Percentiles rank a stretch among this genome's conserved stretches.
Evolutionary conservation across 345 rosid genomes (phyloP).

Genomic region (Ceriops decandra): DNA sequence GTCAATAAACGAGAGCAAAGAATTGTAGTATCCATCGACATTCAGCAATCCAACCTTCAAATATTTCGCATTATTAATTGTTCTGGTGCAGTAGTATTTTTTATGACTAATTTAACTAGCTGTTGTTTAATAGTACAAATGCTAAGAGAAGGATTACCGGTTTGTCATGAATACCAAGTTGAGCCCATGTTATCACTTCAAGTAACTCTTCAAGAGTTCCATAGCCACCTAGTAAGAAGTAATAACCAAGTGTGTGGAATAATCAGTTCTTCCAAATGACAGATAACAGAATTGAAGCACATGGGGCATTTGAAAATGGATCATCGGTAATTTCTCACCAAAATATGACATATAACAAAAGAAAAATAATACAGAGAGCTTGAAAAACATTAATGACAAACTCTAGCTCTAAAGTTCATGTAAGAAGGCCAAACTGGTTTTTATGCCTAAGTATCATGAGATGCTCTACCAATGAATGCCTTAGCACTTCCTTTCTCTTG

Average conservation of each 20-base stretch:
- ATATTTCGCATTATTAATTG: slow-evolving; percentile 11
- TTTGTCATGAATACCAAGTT: slow-evolving; percentile 96
- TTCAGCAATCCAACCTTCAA: slow-evolving; percentile 92
- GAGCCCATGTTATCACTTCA: slow-evolving; percentile 99
- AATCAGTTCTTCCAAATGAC: too few species aligned
- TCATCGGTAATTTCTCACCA: too few species aligned
- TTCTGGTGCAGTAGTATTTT: background rate
- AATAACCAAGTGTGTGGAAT: background rate
- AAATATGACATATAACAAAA: background rate
- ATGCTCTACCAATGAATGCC: too few species aligned
- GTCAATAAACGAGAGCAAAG: slow-evolving; percentile 87
- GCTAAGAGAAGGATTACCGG: slow-evolving; percentile 44
- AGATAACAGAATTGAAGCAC: background rate
- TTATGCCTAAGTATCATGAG: too few species aligned
- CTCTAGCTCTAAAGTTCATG: background rate
- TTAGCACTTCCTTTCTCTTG: too few species aligned
- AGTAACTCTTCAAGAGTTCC: slow-evolving; percentile 97
- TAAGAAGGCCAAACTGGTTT: too few species aligned
- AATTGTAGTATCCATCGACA: slow-evolving; percentile 98
- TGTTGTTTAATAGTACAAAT: background rate
- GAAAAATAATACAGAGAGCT: background rate
- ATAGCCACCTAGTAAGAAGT: slow-evolving; percentile 66
- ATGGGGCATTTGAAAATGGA: background rate
- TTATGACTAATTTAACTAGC: background rate
- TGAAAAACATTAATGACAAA: background rate